Evolutionary conservation across 345 rosid species (phyloP).

Genomic region (Xanthoceras sorbifolium): DNA sequence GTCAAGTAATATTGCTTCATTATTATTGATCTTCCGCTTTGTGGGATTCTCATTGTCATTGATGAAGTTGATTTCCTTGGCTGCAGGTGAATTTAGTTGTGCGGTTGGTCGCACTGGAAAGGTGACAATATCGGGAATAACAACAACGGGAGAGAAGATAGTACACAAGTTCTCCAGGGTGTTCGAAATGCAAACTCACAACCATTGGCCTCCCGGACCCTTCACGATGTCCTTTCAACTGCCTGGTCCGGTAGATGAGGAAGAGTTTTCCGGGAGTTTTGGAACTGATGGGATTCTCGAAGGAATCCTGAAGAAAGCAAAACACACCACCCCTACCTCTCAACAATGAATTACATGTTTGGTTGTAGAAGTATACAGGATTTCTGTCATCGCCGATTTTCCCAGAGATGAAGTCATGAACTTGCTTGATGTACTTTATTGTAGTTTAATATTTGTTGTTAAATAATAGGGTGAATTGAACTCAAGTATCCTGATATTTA

Average conservation of each 20-base stretch:
- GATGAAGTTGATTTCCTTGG: background rate
- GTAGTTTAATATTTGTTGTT: too few species aligned
- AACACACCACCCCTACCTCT: background rate
- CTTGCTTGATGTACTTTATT: too few species aligned
- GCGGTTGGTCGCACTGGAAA: slow-evolving; percentile 47
- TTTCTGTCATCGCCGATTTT: background rate
- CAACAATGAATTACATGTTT: background rate
- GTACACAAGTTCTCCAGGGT: slow-evolving; percentile 42
- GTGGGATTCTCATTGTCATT: background rate
- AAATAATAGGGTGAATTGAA: too few species aligned
- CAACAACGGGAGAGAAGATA: slow-evolving; percentile 59
- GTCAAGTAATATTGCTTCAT: background rate
- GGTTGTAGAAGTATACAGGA: background rate
- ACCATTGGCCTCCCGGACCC: slow-evolving; percentile 57
- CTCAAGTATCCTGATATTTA: too few species aligned
- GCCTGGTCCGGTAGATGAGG: slow-evolving; percentile 62
- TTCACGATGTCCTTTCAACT: slow-evolving; percentile 59
- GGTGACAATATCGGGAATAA: slow-evolving; percentile 54
- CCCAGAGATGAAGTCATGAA: background rate
- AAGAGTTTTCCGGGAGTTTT: slow-evolving; percentile 47
- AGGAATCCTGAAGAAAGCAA: slow-evolving; percentile 52
- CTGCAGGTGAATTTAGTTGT: slow-evolving; percentile 56
- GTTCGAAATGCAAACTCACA: slow-evolving; percentile 55
- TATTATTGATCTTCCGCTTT: background rate
- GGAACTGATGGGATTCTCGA: slow-evolving; percentile 57